These are phyloP conservation scores for Epicoccum sorghinum DNA, from an alignment of 2,329 filamentous ascomycete species.

Conservation along the genomic window DNA sequence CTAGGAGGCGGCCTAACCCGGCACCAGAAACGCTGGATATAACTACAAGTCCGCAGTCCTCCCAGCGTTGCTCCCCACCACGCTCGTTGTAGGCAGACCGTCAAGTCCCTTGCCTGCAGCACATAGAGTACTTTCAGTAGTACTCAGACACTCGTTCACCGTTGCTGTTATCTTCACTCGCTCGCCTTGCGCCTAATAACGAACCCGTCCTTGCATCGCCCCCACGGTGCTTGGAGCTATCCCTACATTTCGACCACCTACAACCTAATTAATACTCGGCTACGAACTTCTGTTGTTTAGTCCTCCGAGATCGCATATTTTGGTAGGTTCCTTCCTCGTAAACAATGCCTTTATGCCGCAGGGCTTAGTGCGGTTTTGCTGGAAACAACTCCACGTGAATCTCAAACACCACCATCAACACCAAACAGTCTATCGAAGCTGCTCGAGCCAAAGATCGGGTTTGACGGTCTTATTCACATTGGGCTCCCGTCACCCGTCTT, in stretches of 20 bases:
- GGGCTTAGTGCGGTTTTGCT: not conserved
- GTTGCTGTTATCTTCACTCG: conserved; percentile 17
- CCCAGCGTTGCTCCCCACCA: conserved; percentile 25
- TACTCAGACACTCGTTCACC: conserved; percentile 23
- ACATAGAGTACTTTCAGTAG: conserved; percentile 19
- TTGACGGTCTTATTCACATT: not conserved
- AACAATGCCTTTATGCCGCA: not conserved
- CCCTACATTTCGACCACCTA: conserved; percentile 10
- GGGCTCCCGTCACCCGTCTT: not conserved
- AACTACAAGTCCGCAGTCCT: conserved; percentile 29
- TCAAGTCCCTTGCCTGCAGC: conserved; percentile 36
- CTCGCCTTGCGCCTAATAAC: conserved; percentile 18
- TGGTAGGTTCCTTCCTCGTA: conserved; percentile 12
- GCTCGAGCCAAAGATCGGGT: not conserved
- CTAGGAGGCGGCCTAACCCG: conserved; percentile 12
- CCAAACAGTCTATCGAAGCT: not conserved
- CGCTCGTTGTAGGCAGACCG: conserved; percentile 31
- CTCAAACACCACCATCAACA: not conserved
- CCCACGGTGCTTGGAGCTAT: conserved; percentile 11
- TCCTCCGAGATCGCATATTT: conserved; percentile 1
- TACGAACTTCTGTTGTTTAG: not conserved
- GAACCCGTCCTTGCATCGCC: conserved; percentile 12
- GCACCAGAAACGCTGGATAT: conserved; percentile 16
- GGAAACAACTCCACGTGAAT: conserved; percentile 6
- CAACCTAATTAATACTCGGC: conserved; percentile 6